phyloP scores from a whole-genome alignment of 768 basidiomycete genomes.

The Boletus subcaerulescens region DNA sequence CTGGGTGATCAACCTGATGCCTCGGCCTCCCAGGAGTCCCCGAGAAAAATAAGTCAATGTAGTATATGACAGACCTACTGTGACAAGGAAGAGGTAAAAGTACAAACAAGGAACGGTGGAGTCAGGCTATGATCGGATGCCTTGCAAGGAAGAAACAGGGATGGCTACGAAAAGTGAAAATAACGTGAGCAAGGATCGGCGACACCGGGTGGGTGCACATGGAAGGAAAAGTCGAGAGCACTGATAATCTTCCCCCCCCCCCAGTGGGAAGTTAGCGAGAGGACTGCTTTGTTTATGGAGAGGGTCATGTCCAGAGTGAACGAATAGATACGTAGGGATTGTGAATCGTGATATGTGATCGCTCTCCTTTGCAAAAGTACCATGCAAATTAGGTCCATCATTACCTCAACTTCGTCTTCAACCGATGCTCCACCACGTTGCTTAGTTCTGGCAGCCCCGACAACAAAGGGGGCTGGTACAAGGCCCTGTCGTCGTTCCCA shows the following conservation, averaged over 20 bases:
- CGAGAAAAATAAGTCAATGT: constrained; percentile 20
- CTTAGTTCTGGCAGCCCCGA: constrained; percentile 11
- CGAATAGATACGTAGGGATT: constrained; percentile 33
- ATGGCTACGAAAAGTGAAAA: neutral
- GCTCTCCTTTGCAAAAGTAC: constrained; percentile 22
- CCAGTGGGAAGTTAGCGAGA: constrained; percentile 14
- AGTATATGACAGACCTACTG: constrained; percentile 23
- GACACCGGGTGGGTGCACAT: constrained; percentile 1
- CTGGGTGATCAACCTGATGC: no score
- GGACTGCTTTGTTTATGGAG: constrained; percentile 17
- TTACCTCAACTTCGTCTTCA: constrained; percentile 13
- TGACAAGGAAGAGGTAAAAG: constrained; percentile 10
- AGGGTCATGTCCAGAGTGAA: constrained; percentile 26
- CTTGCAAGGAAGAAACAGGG: neutral
- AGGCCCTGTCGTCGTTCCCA: constrained; percentile 15
- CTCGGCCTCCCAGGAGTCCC: neutral
- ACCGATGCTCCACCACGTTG: constrained; percentile 12
- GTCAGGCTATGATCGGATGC: constrained; percentile 5
- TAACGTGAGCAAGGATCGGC: constrained; percentile 2
- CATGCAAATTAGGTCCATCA: constrained; percentile 23
- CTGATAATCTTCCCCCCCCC: constrained; percentile 3
- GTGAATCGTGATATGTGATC: constrained; percentile 22
- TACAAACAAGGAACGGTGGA: constrained; percentile 5
- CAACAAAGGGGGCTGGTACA: constrained; percentile 10
- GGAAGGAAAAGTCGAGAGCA: constrained; percentile 5